Evolutionary conservation across 306 rosid species (phyloP).

Genomic region (Abrus precatorius): DNA sequence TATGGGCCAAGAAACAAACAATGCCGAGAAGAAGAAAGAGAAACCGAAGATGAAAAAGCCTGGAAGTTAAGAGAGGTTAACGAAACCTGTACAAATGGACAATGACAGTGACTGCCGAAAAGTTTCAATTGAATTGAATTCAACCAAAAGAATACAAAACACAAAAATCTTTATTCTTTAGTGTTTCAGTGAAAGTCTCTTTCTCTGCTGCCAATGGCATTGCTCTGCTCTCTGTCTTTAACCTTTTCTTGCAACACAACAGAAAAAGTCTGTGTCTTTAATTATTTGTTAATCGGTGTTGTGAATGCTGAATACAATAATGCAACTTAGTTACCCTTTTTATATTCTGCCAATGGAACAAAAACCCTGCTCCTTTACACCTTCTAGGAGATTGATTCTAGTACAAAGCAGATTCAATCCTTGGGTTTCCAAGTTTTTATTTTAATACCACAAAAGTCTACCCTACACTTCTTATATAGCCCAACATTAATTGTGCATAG

Average conservation of each 20-base stretch:
- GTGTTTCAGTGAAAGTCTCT: conserved; percentile 14
- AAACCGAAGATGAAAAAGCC: neutral
- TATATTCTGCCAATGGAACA: conserved; percentile 5
- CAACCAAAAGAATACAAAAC: neutral
- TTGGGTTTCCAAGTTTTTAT: too few relatives aligned
- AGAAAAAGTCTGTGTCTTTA: neutral
- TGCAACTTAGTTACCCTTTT: neutral
- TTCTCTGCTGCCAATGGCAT: neutral
- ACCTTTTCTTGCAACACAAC: conserved; percentile 22
- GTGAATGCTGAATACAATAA: conserved; percentile 10
- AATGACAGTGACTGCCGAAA: conserved; percentile 1
- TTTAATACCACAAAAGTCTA: too few relatives aligned
- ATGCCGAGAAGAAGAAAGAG: neutral
- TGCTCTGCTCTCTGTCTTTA: neutral
- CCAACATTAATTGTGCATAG: neutral
- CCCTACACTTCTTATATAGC: too few relatives aligned
- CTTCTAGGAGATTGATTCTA: neutral
- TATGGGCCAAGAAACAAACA: neutral
- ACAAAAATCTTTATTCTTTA: conserved; percentile 32
- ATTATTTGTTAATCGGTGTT: neutral
- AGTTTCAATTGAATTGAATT: neutral
- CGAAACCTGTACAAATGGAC: neutral
- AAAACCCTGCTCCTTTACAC: neutral
- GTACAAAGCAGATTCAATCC: too few relatives aligned
- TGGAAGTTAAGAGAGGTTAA: neutral